phyloP scores from a whole-genome alignment of 169 alveolate species.

The Eimeria acervulina region DNA sequence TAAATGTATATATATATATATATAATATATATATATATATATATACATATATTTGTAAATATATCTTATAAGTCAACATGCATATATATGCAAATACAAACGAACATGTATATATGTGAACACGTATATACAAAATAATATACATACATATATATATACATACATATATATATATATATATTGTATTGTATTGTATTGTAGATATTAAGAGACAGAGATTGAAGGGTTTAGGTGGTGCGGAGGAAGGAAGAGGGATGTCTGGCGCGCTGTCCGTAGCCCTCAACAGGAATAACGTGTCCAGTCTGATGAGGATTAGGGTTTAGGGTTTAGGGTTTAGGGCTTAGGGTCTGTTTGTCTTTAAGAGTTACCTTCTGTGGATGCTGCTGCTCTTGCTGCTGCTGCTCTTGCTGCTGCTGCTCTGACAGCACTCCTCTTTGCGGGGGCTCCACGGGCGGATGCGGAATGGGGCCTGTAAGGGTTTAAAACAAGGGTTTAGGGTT shows the following conservation, averaged over 20 bases:
- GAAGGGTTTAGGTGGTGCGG: not conserved
- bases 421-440: conserved; percentile 30
- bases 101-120: no score
- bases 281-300: conserved; percentile 64
- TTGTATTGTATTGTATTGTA: no score
- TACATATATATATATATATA: no score
- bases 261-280: conserved; percentile 5
- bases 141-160: no score
- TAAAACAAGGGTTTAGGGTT: conserved; percentile 1
- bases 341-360: not conserved
- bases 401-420: conserved; percentile 11
- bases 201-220: no score
- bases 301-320: conserved; percentile 37
- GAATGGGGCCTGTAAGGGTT: conserved; percentile 30
- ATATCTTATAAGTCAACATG: no score
- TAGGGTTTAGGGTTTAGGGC: conserved; percentile 18
- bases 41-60: no score
- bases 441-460: conserved; percentile 36
- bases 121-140: no score
- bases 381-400: conserved; percentile 48
- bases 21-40: no score
- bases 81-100: no score
- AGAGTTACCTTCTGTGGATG: not conserved
- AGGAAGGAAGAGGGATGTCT: conserved; percentile 34
- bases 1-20: not conserved